phyloP scores from a whole-genome alignment of 2,329 filamentous ascomycete genomes.

The Blastomyces gilchristii region DNA sequence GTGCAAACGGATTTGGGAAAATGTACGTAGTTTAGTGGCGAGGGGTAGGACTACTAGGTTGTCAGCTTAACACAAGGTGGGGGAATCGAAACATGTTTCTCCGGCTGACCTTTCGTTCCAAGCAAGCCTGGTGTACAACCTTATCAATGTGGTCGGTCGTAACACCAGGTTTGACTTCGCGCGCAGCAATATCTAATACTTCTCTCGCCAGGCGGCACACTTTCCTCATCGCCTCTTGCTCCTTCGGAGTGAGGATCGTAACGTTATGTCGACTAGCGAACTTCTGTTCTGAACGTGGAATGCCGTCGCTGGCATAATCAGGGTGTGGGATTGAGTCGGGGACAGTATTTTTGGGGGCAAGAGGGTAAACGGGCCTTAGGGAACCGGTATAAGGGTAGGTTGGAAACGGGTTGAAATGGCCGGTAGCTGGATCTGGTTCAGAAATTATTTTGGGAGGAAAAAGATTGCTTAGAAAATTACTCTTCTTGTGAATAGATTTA shows the following conservation, averaged over 20 bases:
- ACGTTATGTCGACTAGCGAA: slow-evolving; percentile 69
- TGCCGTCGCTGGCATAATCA: slow-evolving; percentile 79
- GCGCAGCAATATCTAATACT: slow-evolving; percentile 82
- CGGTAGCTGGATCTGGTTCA: slow-evolving; percentile 85
- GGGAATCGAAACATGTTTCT: background rate
- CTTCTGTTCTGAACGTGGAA: slow-evolving; percentile 54
- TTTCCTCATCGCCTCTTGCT: slow-evolving; percentile 83
- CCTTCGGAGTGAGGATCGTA: slow-evolving; percentile 66
- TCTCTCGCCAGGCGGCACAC: slow-evolving; percentile 80
- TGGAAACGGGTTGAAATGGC: slow-evolving; percentile 85
- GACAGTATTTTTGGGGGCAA: slow-evolving; percentile 61
- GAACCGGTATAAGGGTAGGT: slow-evolving; percentile 71
- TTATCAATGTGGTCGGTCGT: slow-evolving; percentile 94
- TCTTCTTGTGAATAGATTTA: slow-evolving; percentile 76
- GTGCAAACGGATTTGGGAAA: slow-evolving; percentile 99
- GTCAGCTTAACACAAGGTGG: background rate
- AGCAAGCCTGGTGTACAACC: slow-evolving; percentile 85
- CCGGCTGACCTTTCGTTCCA: slow-evolving; percentile 75
- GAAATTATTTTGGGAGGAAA: slow-evolving; percentile 71
- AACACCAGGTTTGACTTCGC: slow-evolving; percentile 75
- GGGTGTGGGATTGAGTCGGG: slow-evolving; percentile 73
- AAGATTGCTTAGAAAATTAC: slow-evolving; percentile 61
- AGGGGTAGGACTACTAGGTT: slow-evolving; percentile 68
- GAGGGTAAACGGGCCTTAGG: slow-evolving; percentile 76
- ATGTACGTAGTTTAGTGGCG: slow-evolving; percentile 85